Evolutionary conservation across 1,284 basidiomycete genomes (phyloP).

Genomic region (Sporisorium scitamineum): DNA sequence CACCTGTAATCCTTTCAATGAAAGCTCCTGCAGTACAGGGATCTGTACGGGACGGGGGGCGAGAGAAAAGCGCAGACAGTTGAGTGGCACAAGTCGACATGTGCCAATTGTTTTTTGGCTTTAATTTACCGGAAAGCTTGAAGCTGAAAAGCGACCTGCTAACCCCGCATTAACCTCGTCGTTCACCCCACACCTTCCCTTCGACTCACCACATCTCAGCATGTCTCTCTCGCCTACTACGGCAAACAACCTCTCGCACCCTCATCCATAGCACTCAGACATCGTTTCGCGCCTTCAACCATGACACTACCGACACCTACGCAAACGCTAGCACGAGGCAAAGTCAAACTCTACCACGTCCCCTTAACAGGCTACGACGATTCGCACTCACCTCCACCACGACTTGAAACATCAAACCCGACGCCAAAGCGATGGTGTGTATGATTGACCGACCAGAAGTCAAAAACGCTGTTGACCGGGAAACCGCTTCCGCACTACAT

Average conservation of each 20-base stretch:
- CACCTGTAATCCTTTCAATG: too few species aligned
- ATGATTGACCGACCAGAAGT: constrained; percentile 27
- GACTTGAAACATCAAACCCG: neutral
- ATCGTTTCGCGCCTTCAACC: too few species aligned
- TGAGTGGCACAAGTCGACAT: constrained; percentile 1
- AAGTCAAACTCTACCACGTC: constrained; percentile 36
- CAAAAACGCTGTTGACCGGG: constrained; percentile 41
- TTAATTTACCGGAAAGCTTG: constrained; percentile 1
- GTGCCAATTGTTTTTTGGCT: too few species aligned
- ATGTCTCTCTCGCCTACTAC: neutral
- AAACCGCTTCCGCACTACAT: constrained; percentile 30
- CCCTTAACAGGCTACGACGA: constrained; percentile 20
- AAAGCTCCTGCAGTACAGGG: too few species aligned
- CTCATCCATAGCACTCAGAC: too few species aligned
- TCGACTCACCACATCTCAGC: neutral
- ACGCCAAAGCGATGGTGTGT: constrained; percentile 34
- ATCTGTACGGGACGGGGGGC: too few species aligned
- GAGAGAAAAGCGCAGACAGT: neutral
- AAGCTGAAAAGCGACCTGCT: too few species aligned
- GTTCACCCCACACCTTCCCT: neutral
- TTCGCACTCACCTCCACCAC: constrained; percentile 21
- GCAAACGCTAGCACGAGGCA: constrained; percentile 22
- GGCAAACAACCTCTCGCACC: neutral
- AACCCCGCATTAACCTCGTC: constrained; percentile 1
- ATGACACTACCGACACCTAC: constrained; percentile 14